These are phyloP conservation scores for Mentha longifolia DNA, from an alignment of 257 asterid species.

Conservation along the genomic window DNA sequence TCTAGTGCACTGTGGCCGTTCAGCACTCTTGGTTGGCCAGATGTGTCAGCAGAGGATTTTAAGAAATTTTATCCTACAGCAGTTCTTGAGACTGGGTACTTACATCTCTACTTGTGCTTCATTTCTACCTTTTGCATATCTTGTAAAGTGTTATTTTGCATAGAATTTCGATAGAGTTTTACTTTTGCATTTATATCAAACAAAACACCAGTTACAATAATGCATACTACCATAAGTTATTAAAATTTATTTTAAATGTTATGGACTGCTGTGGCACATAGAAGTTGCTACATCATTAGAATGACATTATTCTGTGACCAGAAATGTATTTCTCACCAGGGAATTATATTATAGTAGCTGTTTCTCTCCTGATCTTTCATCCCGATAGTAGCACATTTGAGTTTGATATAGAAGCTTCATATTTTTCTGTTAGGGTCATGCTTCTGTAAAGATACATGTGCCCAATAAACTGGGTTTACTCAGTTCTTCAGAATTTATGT, in stretches of 20 bases:
- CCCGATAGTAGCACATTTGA: slow-evolving; percentile 17
- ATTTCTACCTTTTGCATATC: slow-evolving; percentile 19
- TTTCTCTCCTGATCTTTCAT: neutral
- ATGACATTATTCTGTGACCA: neutral
- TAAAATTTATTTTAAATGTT: neutral
- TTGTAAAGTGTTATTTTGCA: slow-evolving; percentile 2
- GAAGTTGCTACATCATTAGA: neutral
- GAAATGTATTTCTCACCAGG: neutral
- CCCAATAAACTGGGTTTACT: slow-evolving; percentile 22
- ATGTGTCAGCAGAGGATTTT: slow-evolving; percentile 78
- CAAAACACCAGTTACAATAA: slow-evolving; percentile 9
- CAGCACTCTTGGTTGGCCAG: slow-evolving; percentile 99
- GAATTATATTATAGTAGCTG: slow-evolving; percentile 5
- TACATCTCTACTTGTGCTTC: slow-evolving; percentile 27
- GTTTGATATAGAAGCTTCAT: slow-evolving; percentile 1
- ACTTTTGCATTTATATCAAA: slow-evolving; percentile 10
- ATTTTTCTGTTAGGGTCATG: slow-evolving; percentile 1
- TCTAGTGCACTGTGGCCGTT: slow-evolving; percentile 95
- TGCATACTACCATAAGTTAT: neutral
- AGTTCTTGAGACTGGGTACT: slow-evolving; percentile 95
- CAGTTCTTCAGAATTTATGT: neutral
- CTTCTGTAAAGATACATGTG: slow-evolving; percentile 5
- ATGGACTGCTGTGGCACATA: neutral
- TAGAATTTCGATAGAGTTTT: slow-evolving; percentile 12
- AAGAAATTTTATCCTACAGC: slow-evolving; percentile 88